These are phyloP conservation scores for Myriosclerotinia duriaeana DNA, from an alignment of 2,329 filamentous ascomycete species.

Conservation along the genomic window DNA sequence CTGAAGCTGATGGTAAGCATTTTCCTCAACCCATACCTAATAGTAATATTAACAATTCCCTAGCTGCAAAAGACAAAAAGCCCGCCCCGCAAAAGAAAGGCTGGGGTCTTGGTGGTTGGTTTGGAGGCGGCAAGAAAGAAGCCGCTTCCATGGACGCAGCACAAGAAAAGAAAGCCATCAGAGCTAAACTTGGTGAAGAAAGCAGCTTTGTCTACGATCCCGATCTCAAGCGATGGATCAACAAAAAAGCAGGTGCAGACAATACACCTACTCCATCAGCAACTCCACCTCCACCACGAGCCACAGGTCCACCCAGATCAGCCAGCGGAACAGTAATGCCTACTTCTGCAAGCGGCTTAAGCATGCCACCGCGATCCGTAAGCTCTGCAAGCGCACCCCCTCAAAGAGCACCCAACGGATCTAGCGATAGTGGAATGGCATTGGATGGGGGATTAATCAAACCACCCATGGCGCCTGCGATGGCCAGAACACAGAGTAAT, in stretches of 20 bases:
- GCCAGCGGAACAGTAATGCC: slow-evolving; percentile 28
- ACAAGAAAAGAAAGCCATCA: slow-evolving; percentile 67
- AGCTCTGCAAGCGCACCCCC: slow-evolving; percentile 22
- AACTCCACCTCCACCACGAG: slow-evolving; percentile 76
- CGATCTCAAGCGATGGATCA: slow-evolving; percentile 96
- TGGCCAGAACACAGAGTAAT: slow-evolving; percentile 12
- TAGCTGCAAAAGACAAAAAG: slow-evolving; percentile 62
- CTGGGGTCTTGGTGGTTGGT: slow-evolving; percentile 86
- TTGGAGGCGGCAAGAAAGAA: slow-evolving; percentile 67
- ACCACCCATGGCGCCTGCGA: slow-evolving; percentile 3
- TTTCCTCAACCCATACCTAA: not conserved
- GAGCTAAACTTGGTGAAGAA: slow-evolving; percentile 90
- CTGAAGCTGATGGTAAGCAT: slow-evolving; percentile 67
- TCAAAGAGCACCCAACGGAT: slow-evolving; percentile 18
- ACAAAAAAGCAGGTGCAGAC: slow-evolving; percentile 78
- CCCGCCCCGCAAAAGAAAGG: slow-evolving; percentile 55
- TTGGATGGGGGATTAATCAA: slow-evolving; percentile 8
- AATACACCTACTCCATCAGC: slow-evolving; percentile 58
- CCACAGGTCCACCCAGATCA: slow-evolving; percentile 46
- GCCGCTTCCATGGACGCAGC: slow-evolving; percentile 40
- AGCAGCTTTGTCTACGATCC: slow-evolving; percentile 93
- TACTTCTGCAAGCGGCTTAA: slow-evolving; percentile 3
- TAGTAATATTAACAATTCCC: slow-evolving; percentile 25
- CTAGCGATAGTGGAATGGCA: not conserved
- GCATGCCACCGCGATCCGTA: slow-evolving; percentile 13